phyloP scores from a whole-genome alignment of 1,284 basidiomycete genomes.

The Irpex sp. region DNA sequence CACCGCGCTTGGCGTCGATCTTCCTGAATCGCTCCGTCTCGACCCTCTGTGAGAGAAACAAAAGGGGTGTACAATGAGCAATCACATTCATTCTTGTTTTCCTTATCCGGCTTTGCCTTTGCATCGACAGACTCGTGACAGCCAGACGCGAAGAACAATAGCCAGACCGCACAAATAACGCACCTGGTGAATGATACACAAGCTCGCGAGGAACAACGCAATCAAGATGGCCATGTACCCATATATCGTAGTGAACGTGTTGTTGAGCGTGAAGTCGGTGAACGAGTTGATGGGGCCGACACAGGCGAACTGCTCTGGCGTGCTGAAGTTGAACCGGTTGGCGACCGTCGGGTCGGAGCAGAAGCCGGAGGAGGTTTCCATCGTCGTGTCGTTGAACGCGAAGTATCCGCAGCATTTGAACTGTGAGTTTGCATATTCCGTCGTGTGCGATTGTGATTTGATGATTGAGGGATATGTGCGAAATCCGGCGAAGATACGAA shows the following conservation, averaged over 20 bases:
- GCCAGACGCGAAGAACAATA: background rate
- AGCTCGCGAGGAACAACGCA: constrained; percentile 68
- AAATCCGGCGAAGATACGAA: background rate
- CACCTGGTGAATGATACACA: constrained; percentile 83
- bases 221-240: constrained; percentile 81
- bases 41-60: constrained; percentile 47
- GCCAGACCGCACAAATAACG: constrained; percentile 7
- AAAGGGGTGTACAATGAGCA: constrained; percentile 4
- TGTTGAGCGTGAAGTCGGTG: constrained; percentile 71
- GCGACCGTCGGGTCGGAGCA: constrained; percentile 55
- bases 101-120: too few species aligned
- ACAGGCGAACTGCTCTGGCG: constrained; percentile 38
- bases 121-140: background rate
- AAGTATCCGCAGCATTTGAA: constrained; percentile 84
- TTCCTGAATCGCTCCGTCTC: constrained; percentile 80
- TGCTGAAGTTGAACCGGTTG: constrained; percentile 37
- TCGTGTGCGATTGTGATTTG: background rate
- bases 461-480: too few species aligned
- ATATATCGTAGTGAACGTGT: constrained; percentile 77
- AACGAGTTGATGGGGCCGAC: constrained; percentile 59
- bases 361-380: constrained; percentile 55
- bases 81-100: too few species aligned
- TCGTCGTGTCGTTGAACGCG: constrained; percentile 52
- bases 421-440: constrained; percentile 29
- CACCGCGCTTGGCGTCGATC: constrained; percentile 84